Base-by-base conservation (phyloP, 306 rosid genomes). In the Abrus pulchellus region DNA sequence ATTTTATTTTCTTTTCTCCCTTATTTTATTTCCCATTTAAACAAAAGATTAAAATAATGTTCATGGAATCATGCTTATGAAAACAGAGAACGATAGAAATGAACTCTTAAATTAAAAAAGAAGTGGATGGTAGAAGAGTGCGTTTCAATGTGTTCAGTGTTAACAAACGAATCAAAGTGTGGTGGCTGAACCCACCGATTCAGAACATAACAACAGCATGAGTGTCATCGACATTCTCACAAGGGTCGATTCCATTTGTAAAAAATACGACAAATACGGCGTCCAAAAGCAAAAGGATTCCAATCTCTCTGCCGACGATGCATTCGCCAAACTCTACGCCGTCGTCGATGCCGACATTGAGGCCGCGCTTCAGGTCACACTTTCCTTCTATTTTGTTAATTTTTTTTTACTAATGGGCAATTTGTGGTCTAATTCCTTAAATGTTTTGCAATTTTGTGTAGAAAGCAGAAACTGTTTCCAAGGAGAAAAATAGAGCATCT, bases 211-310 rank as follows among this genome's bases (percentile, higher is more conserved):
- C 40, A 80, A 52, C 80, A 83, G 65, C 85, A 91, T 93, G 98
- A 93, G 93, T 68, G 93, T 93, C 75, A 91, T 93, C 87, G 92
- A 93, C 76, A 86, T 93, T 74, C 83, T 93, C 67, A 93, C 98
- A 14, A 89, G 97, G 80, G 97, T 93, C 1, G 94, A 93, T 13
- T 82, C 97, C 75, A 91, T 93, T 83, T 92, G 97, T 85, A 88
- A 89, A 65, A 93, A 89, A 82, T 93, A 90, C 81, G 97, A 93
- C 83, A 84, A 83, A 75, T 93, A 93, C 79, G 98, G 90, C 76
- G 76, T 91, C 72, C 93, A 90, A 5, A 91, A 83, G 89, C 97
- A 87, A 66, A 87, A 85, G 71, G 92, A 89, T 60, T 71, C 89
- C 80, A 93, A 91, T 74, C 12, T 90, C 85, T 79, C 97, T 63